Evolutionary conservation across 352 stramenopile species (phyloP).

Genomic region (Phytophthora sansomeana): DNA sequence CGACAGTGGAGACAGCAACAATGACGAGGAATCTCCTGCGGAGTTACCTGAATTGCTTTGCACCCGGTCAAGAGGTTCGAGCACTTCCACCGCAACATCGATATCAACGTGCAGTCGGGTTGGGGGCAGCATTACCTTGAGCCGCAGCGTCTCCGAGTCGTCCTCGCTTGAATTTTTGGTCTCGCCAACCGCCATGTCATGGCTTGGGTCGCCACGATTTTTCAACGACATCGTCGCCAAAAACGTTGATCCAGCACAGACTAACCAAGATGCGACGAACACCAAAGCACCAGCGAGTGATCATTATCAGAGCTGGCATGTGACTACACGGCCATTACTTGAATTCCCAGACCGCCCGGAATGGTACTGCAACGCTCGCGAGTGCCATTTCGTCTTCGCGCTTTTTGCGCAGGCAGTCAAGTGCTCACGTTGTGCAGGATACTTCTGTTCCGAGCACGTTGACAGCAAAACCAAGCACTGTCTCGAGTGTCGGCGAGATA

Average conservation of each 20-base stretch:
- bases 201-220: conserved; percentile 38
- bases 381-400: conserved; percentile 72
- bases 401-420: conserved; percentile 67
- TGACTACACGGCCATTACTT: conserved; percentile 28
- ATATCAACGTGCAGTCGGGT: conserved; percentile 24
- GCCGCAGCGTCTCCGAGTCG: conserved; percentile 48
- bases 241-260: conserved; percentile 7
- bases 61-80: conserved; percentile 35
- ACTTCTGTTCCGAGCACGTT: conserved; percentile 69
- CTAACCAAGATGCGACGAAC: conserved; percentile 16
- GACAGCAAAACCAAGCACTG: conserved; percentile 50
- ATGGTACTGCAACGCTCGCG: conserved; percentile 77
- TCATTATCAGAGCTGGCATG: conserved; percentile 4
- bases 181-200: conserved; percentile 39
- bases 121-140: conserved; percentile 31
- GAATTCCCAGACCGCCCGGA: conserved; percentile 67
- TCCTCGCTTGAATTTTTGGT: conserved; percentile 62
- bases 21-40: conserved; percentile 23
- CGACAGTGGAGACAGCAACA: conserved; percentile 28
- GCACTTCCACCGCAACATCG: conserved; percentile 25
- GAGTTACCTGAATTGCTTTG: conserved; percentile 13
- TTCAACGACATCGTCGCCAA: conserved; percentile 24
- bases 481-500: conserved; percentile 37
- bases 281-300: conserved; percentile 8
- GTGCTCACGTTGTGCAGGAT: conserved; percentile 56